Evolutionary conservation across 2,329 filamentous ascomycete genomes (phyloP), one percentile per base, ranked within the genome.

Genomic region (Ophiostoma sp.): DNA sequence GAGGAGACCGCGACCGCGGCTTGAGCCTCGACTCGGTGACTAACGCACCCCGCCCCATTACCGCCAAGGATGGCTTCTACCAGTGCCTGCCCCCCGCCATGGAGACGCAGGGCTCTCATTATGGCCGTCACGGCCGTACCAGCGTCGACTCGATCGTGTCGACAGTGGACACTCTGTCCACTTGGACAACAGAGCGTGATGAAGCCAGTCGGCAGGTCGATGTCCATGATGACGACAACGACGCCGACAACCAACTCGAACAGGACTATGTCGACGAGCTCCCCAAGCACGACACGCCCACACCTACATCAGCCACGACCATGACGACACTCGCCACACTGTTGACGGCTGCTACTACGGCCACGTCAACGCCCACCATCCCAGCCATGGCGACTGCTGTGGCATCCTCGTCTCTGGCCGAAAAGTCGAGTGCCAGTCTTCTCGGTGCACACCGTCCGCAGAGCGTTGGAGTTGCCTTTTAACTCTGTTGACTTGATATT

Each of bases 21-120:
- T 79, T 84, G 69, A 84, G 83, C 73, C 77, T 86, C 39, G 85
- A 87, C 74, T 85, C 85, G 2, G 80, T 89, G 33, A 90, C 88
- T 64, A 90, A 89, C 76, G 80, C 80, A 4, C 88, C 88, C 1
- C 84, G 81, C 55, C 86, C 88, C 11, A 80, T 89, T 59, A 87
- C 82, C 57, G 82, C 80, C 31, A 80, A 79, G 11, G 86, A 89
- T 39, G 88, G 87, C 3, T 90, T 88, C 79, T 91, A 91, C 77
- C 86, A 89, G 78, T 87, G 86, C 71, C 81, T 89, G 81, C 80
- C 72, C 78, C 82, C 68, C 78, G 78, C 52, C 78, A 76, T 36
- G 19, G 48, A 57, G 64, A 7, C 48, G 28, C 57, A 61, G 5
- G 19, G 42, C 15, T 48, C 42, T 31, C 12, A 36, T 19, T 5